Evolutionary conservation across 129 eudicot species (phyloP), one percentile per base, ranked within the genome.

Genomic region (Rutidosis leptorrhynchoides): DNA sequence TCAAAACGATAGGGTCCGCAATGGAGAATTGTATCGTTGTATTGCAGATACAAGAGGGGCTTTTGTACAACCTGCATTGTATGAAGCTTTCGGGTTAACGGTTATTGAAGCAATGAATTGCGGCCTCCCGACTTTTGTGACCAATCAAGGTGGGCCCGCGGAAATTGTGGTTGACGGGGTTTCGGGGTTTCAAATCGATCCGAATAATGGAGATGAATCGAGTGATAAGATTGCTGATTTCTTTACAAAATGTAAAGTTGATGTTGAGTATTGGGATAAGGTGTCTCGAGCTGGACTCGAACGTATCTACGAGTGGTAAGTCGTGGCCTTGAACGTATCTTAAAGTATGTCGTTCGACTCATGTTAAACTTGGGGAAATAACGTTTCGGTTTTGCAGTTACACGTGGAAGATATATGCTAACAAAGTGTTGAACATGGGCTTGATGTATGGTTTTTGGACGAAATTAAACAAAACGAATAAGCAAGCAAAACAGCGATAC

Each of bases 351-450:
- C 55, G 11, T 49, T 17, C 2, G n/a, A 22, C 24, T 28, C 56
- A 23, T 25, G 26, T 40, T 52, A 23, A 7, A 61, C 11, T 3
- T 32, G 11, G 15, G 30, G 21, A 48, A 40, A 74, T 58, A 51
- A 58, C 7, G 7, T 52, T 68, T 51, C 16, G 17, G 51, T 32
- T 21, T 17, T 72, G 78, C 94, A 94, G 99, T 77, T 94, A 94
- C 65, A 89, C 99, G 65, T 94, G 99, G 99, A 86, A 89, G 84
- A 94, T 89, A 20, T 89, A 89, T 64, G 97, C 97, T 29, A 89
- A 81, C 76, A 89, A 84, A 71, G 87, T 82, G 6, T 67, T 94
- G 87, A 86, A 85, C 69, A 89, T 94, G 96, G 95, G 97, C 32
- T 77, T 83, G 30, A 78, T 77, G 51, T 86, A 94, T 55, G 89